Conservation (phyloP, 1,139 yeast species). For the Diutina neorugosa region DNA sequence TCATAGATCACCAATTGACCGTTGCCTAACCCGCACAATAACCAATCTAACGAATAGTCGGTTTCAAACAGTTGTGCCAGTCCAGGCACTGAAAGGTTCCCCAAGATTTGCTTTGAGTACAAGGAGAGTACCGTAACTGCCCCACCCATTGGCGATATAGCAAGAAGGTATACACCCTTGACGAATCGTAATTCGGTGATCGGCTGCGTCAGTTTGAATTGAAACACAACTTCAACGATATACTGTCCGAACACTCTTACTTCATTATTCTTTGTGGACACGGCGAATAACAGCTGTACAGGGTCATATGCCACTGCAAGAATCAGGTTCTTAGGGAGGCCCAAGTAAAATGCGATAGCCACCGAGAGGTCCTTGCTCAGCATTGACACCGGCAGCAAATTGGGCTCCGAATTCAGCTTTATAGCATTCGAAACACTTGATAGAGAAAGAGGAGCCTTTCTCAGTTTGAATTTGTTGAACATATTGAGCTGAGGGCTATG, state of each 20-base stretch:
- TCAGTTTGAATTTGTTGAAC: slow-evolving; percentile 30
- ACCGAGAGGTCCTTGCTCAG: slow-evolving; percentile 25
- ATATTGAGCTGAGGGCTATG: slow-evolving; percentile 12
- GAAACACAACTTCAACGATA: slow-evolving; percentile 64
- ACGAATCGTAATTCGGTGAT: slow-evolving; percentile 52
- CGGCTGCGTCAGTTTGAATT: slow-evolving; percentile 35
- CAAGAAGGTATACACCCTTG: slow-evolving; percentile 71
- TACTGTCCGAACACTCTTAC: slow-evolving; percentile 78
- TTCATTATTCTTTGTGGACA: slow-evolving; percentile 60
- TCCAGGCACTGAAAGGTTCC: slow-evolving; percentile 47
- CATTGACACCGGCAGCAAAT: slow-evolving; percentile 27
- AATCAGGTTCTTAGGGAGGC: slow-evolving; percentile 30
- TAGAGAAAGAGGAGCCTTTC: slow-evolving; percentile 35
- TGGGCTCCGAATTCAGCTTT: slow-evolving; percentile 31
- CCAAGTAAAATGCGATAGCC: slow-evolving; percentile 25
- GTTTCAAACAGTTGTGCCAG: slow-evolving; percentile 54
- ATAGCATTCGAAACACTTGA: slow-evolving; percentile 42
- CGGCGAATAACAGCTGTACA: slow-evolving; percentile 73
- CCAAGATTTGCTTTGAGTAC: slow-evolving; percentile 46
- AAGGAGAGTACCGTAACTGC: slow-evolving; percentile 59
- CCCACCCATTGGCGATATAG: slow-evolving; percentile 31
- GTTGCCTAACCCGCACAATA: slow-evolving; percentile 66
- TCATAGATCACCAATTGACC: slow-evolving; percentile 72
- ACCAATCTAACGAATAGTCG: slow-evolving; percentile 86
- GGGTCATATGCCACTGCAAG: slow-evolving; percentile 74